Conservation (phyloP, 495 filamentous ascomycete species). For the Articulospora tetracladia region DNA sequence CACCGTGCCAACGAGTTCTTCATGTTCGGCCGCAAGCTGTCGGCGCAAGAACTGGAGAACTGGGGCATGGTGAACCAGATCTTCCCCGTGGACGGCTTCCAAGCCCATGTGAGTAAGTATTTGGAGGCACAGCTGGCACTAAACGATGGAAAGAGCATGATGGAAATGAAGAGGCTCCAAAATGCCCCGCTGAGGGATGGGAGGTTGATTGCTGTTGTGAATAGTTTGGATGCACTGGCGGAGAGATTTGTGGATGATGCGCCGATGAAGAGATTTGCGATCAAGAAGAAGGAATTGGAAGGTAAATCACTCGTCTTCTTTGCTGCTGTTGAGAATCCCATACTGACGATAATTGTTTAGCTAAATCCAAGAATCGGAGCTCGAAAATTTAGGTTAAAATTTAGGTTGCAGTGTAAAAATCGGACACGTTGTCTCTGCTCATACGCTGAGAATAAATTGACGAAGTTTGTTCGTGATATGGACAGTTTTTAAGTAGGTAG, state of each 20-base stretch:
- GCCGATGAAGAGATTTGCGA: conserved; percentile 17
- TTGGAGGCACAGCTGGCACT: conserved; percentile 18
- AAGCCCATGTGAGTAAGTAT: conserved; percentile 15
- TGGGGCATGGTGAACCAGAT: conserved; percentile 25
- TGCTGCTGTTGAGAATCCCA: background rate
- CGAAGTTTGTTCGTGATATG: too few species aligned
- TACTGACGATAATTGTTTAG: conserved; percentile 2
- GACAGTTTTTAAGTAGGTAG: too few species aligned
- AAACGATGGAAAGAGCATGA: conserved; percentile 28
- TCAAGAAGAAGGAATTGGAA: conserved; percentile 22
- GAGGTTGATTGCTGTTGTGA: conserved; percentile 19
- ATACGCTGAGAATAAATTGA: too few species aligned
- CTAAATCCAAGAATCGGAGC: conserved; percentile 12
- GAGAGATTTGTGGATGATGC: conserved; percentile 25
- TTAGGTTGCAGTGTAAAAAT: background rate
- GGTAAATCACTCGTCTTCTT: conserved; percentile 7
- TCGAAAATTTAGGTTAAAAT: conserved; percentile 8
- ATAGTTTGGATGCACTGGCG: conserved; percentile 20
- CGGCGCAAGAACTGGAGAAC: conserved; percentile 22
- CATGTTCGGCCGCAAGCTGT: conserved; percentile 24
- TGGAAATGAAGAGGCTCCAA: conserved; percentile 27
- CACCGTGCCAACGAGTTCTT: conserved; percentile 26
- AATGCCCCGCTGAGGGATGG: conserved; percentile 23
- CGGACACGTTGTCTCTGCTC: too few species aligned
- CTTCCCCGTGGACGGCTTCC: conserved; percentile 17